These are phyloP conservation scores for Aureobasidium musti DNA, from an alignment of 2,329 filamentous ascomycete species.

Conservation along the genomic window DNA sequence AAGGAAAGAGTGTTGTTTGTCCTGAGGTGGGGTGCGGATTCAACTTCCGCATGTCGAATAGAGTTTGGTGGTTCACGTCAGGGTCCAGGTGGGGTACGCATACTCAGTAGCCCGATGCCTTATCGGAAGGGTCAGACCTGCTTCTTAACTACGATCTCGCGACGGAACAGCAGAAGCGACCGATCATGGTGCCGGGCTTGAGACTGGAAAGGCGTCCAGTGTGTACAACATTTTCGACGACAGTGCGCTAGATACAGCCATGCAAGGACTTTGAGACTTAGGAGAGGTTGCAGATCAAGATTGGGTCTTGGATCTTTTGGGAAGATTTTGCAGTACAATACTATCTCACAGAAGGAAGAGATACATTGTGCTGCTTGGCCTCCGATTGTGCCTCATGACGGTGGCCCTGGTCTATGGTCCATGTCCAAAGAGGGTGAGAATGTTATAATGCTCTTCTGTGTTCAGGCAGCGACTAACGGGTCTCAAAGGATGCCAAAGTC, in stretches of 20 bases:
- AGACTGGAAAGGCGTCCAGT: too few species aligned
- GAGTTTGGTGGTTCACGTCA: not conserved
- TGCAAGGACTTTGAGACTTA: not conserved
- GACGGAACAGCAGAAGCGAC: too few species aligned
- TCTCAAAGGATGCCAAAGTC: slow-evolving; percentile 43
- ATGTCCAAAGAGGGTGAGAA: slow-evolving; percentile 43
- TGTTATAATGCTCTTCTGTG: not conserved
- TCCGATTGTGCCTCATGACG: slow-evolving; percentile 39
- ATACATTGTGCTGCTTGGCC: slow-evolving; percentile 49
- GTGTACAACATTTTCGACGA: not conserved
- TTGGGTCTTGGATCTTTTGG: not conserved
- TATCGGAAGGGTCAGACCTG: too few species aligned
- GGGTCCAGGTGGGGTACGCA: not conserved
- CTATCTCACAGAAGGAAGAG: slow-evolving; percentile 43
- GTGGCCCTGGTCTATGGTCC: slow-evolving; percentile 40
- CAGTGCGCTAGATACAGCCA: not conserved
- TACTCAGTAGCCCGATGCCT: not conserved
- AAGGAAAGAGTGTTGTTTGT: not conserved
- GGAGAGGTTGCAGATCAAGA: not conserved
- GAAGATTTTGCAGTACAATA: slow-evolving; percentile 50
- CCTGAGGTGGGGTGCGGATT: not conserved
- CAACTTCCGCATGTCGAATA: not conserved
- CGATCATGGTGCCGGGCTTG: too few species aligned
- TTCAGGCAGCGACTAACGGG: not conserved
- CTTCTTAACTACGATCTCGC: too few species aligned